Conservation (phyloP, 1,139 yeast genomes). For the Yamadazyma aaseri region DNA sequence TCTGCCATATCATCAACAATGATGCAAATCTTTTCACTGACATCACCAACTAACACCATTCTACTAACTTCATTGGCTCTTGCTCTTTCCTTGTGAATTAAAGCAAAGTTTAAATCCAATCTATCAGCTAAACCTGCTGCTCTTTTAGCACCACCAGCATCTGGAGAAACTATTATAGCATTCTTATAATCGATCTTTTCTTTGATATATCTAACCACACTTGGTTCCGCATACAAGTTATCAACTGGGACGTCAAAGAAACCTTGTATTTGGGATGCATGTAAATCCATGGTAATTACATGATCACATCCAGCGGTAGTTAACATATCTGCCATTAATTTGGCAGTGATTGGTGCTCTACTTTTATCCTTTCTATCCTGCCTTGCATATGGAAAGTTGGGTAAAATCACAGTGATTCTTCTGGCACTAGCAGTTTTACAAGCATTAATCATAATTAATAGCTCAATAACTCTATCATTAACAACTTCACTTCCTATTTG, state of each 20-base stretch:
- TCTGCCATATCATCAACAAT: slow-evolving; percentile 84
- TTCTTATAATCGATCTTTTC: slow-evolving; percentile 49
- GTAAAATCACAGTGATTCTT: slow-evolving; percentile 74
- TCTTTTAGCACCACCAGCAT: slow-evolving; percentile 85
- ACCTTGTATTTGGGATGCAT: slow-evolving; percentile 84
- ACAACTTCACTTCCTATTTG: slow-evolving; percentile 73
- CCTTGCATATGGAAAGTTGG: slow-evolving; percentile 80
- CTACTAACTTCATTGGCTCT: slow-evolving; percentile 74
- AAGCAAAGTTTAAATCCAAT: slow-evolving; percentile 72
- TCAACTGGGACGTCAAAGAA: slow-evolving; percentile 81
- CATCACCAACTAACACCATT: slow-evolving; percentile 81
- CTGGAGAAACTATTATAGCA: slow-evolving; percentile 71
- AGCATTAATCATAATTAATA: slow-evolving; percentile 71
- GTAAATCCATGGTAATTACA: slow-evolving; percentile 80
- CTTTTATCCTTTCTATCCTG: slow-evolving; percentile 82
- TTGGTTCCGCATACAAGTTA: slow-evolving; percentile 78
- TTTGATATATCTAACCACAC: slow-evolving; percentile 65
- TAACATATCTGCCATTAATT: slow-evolving; percentile 69
- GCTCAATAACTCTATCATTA: slow-evolving; percentile 70
- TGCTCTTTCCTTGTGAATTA: slow-evolving; percentile 80
- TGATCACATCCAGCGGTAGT: slow-evolving; percentile 82
- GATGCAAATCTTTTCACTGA: slow-evolving; percentile 63
- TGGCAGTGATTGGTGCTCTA: slow-evolving; percentile 81
- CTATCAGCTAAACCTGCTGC: slow-evolving; percentile 80
- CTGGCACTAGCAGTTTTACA: slow-evolving; percentile 79